Percentiles rank a stretch among this genome's conserved stretches.
These are phyloP conservation scores for Pythium phragmiticola DNA, from an alignment of 352 stramenopile genomes.

Conservation along the genomic window DNA sequence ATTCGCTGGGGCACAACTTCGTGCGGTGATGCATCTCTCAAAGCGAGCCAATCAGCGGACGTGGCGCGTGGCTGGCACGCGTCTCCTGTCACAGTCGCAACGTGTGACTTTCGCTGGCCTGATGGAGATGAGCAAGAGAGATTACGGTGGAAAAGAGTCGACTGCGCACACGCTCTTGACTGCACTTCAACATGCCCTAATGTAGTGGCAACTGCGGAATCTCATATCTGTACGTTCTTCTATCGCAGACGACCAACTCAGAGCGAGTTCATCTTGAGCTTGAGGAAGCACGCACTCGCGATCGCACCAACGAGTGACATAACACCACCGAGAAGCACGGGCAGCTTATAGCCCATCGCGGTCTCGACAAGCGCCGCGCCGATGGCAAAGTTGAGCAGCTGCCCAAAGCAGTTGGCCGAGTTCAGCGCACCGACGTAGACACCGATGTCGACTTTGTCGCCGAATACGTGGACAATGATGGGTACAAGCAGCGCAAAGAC, in stretches of 20 bases:
- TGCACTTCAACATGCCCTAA: too few relatives aligned
- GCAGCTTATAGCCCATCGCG: constrained; percentile 51
- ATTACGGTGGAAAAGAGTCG: neutral
- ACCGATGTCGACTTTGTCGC: constrained; percentile 45
- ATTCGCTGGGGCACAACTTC: constrained; percentile 3
- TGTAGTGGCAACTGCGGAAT: too few relatives aligned
- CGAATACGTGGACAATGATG: constrained; percentile 65
- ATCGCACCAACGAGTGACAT: constrained; percentile 24
- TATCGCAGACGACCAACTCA: too few relatives aligned
- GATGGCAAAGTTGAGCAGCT: constrained; percentile 34
- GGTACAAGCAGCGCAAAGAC: constrained; percentile 71
- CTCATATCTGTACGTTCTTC: too few relatives aligned
- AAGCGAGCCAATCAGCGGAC: constrained; percentile 15
- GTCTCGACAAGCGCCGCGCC: constrained; percentile 51
- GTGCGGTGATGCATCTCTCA: neutral
- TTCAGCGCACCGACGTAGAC: constrained; percentile 76
- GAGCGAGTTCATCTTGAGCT: too few relatives aligned
- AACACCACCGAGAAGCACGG: constrained; percentile 57
- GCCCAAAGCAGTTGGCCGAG: constrained; percentile 23
- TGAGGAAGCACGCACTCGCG: too few relatives aligned
- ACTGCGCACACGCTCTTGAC: neutral
- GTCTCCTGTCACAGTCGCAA: neutral
- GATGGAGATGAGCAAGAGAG: neutral
- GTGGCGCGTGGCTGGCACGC: constrained; percentile 14
- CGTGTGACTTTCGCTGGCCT: neutral